phyloP scores from a whole-genome alignment of 768 basidiomycete genomes.

The Amanita muscaria region DNA sequence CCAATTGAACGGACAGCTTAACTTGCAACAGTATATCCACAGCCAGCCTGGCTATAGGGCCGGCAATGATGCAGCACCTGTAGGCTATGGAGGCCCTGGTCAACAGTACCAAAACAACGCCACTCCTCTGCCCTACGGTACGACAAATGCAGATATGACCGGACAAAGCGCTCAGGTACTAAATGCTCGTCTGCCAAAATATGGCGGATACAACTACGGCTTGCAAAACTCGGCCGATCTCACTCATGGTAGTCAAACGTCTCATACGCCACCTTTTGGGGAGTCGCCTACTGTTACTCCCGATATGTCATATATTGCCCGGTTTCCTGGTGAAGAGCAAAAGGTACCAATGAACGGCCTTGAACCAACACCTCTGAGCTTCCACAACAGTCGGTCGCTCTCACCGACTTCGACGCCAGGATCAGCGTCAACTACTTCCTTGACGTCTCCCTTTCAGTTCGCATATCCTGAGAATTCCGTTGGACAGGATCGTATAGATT shows the following conservation, averaged over 20 bases:
- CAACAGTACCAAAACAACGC: conserved; percentile 38
- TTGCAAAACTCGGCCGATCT: conserved; percentile 44
- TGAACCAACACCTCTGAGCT: conserved; percentile 49
- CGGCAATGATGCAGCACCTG: conserved; percentile 33
- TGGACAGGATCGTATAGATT: conserved; percentile 51
- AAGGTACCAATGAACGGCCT: conserved; percentile 43
- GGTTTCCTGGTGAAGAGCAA: conserved; percentile 46
- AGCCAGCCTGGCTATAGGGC: conserved; percentile 40
- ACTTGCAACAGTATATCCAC: conserved; percentile 26
- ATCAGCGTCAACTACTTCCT: conserved; percentile 52
- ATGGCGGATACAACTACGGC: conserved; percentile 39
- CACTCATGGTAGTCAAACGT: background rate
- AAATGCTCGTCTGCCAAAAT: conserved; percentile 41
- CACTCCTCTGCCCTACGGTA: conserved; percentile 33
- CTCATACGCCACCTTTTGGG: conserved; percentile 8
- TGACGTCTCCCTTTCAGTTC: conserved; percentile 63
- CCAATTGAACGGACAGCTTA: conserved; percentile 26
- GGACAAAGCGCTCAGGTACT: conserved; percentile 22
- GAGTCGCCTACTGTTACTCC: conserved; percentile 43
- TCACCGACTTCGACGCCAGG: conserved; percentile 59
- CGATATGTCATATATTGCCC: conserved; percentile 38
- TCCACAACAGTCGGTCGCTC: conserved; percentile 60
- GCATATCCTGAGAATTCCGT: conserved; percentile 47
- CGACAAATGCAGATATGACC: conserved; percentile 19
- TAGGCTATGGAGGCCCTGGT: conserved; percentile 32